These are phyloP conservation scores for Vitis cinerea DNA, from an alignment of 164 flowering plant species.

Conservation along the genomic window DNA sequence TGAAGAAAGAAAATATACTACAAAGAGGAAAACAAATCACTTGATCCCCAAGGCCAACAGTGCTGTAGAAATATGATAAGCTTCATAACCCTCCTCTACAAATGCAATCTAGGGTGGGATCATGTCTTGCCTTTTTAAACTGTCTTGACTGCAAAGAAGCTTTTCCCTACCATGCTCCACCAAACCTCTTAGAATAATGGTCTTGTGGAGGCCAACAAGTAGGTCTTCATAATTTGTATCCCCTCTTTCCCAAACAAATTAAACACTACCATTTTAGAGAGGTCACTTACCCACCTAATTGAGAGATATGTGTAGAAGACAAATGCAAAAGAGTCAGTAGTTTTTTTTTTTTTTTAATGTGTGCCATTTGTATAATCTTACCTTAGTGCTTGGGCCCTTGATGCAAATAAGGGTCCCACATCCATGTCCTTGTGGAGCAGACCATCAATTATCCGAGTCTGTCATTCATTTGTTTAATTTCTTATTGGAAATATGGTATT, in stretches of 20 bases:
- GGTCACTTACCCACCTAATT: constrained; percentile 67
- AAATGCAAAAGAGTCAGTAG: neutral
- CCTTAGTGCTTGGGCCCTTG: constrained; percentile 77
- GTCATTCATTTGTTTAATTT: constrained; percentile 7
- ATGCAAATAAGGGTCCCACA: constrained; percentile 77
- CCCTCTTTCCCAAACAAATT: constrained; percentile 57
- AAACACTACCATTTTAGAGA: constrained; percentile 58
- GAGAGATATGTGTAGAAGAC: constrained; percentile 59
- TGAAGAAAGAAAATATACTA: neutral
- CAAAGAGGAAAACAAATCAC: constrained; percentile 4
- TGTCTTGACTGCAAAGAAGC: constrained; percentile 40
- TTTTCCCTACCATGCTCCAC: constrained; percentile 57
- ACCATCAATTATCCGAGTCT: constrained; percentile 54
- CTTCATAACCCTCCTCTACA: constrained; percentile 31
- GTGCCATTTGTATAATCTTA: constrained; percentile 9
- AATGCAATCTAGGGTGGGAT: constrained; percentile 41
- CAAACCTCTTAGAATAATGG: constrained; percentile 47
- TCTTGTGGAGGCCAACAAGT: constrained; percentile 66
- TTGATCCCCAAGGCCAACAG: constrained; percentile 38
- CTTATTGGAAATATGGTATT: no score
- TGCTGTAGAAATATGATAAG: constrained; percentile 41
- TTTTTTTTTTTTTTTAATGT: neutral
- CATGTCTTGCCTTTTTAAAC: constrained; percentile 51
- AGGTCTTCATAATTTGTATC: constrained; percentile 74
- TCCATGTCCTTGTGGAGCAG: constrained; percentile 61